A percentile compares a stretch with the other conserved stretches of the same genome.
phyloP scores from a whole-genome alignment of 2,329 filamentous ascomycete species.

The Neofusicoccum cordaticola region DNA sequence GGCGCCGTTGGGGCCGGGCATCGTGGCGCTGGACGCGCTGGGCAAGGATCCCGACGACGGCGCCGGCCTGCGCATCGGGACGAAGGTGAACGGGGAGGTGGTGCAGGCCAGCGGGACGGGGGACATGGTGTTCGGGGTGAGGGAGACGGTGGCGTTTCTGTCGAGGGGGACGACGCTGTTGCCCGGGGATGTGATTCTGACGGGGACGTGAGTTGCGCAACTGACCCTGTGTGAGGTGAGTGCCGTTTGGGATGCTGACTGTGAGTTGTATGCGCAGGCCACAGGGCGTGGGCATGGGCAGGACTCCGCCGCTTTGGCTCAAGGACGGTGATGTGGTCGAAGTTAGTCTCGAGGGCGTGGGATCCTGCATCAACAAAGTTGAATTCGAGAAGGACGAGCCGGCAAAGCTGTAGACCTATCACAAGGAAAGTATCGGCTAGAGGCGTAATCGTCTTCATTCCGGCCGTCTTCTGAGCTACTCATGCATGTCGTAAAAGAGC shows the following conservation, averaged over 20 bases:
- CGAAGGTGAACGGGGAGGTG: slow-evolving; percentile 8
- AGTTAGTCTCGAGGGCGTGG: slow-evolving; percentile 34
- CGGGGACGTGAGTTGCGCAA: slow-evolving; percentile 5
- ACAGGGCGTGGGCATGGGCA: slow-evolving; percentile 11
- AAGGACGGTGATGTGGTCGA: slow-evolving; percentile 30
- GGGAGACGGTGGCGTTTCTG: slow-evolving; percentile 2
- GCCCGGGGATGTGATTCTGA: slow-evolving; percentile 8
- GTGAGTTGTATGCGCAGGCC: background rate
- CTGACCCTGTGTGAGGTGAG: too few species aligned
- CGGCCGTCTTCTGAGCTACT: background rate
- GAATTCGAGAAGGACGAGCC: slow-evolving; percentile 27
- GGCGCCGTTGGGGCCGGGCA: slow-evolving; percentile 43
- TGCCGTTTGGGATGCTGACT: too few species aligned
- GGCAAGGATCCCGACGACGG: background rate
- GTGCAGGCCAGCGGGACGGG: slow-evolving; percentile 8
- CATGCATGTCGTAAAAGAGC: background rate
- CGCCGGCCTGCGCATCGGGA: background rate
- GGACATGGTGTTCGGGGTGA: slow-evolving; percentile 15
- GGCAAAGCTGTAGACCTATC: background rate
- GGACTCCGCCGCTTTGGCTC: slow-evolving; percentile 13
- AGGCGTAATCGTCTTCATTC: background rate
- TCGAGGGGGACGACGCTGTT: slow-evolving; percentile 1
- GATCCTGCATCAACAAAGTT: slow-evolving; percentile 34
- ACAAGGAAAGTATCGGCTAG: background rate
- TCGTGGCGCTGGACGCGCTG: slow-evolving; percentile 24